Evolutionary conservation across 345 rosid species (phyloP), one percentile per base, ranked within the genome.

Genomic region (Capsella bursapastoris): DNA sequence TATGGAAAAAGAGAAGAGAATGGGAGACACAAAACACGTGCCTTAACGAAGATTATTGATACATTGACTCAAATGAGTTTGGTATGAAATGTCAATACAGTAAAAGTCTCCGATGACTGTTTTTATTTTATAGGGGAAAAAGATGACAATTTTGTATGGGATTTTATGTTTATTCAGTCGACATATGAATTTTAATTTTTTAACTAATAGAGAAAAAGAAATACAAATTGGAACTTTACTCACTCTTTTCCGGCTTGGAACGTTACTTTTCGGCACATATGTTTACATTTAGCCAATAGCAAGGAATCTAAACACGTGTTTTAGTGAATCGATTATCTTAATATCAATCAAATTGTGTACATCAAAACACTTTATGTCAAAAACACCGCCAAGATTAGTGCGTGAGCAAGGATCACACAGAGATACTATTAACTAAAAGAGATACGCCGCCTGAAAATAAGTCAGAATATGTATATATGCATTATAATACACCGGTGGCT

Each of bases 371-470:
- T 22, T 32, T 13, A 35, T 22, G 15, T 70, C 16, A 61, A 61
- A 40, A 61, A 18, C 34, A 72, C 55, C 37, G 61, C 28, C 37
- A 52, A 41, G 6, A 29, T 52, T 41, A 32, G 50, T 52, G 44
- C 35, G 35, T 16, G 43, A 52, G 34, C 62, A 63, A 13, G 53
- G 56, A 25, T 48, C 53, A 32, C 8, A 52, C 28, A 40, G 4
- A 29, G 9, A 35, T 35, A 35, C 40, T 35, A 35, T 35, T 37
- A 37, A 37, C 8, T 37, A 37, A 37, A 22, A 37, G 11, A 37
- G 11, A 37, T 37, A 38, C 29, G 78, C 68, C 68, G 68, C 60
- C 73, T 49, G 6, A 50, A 22, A 58, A 1, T 47, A n/a, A 49
- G 35, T 35, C 35, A 41, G 38, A 38, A 52, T 37, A 38, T 52